These are phyloP conservation scores for Clonostachys byssicola DNA, from an alignment of 2,329 filamentous ascomycete genomes.

Conservation along the genomic window DNA sequence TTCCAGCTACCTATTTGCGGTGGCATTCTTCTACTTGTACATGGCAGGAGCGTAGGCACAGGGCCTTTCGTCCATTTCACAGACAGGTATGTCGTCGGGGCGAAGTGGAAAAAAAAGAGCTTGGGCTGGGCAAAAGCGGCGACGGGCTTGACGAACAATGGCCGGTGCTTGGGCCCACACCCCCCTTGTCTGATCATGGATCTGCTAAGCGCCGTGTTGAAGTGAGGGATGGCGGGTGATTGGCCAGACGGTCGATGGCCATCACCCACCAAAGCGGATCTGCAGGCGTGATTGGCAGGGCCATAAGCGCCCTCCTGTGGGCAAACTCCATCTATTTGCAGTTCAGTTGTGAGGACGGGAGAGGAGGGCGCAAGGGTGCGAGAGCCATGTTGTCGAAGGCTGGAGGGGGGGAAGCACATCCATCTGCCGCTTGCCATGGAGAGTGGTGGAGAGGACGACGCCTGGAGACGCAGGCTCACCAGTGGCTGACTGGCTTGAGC, in stretches of 20 bases:
- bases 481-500: background rate
- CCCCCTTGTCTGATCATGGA: too few relatives aligned
- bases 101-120: too few relatives aligned
- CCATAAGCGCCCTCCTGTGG: conserved; percentile 6
- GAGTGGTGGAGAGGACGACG: background rate
- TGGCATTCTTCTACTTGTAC: too few relatives aligned
- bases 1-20: too few relatives aligned
- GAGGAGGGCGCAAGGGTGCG: background rate
- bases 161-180: too few relatives aligned
- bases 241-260: conserved; percentile 15
- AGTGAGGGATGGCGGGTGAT: conserved; percentile 11
- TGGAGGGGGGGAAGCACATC: background rate
- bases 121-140: background rate
- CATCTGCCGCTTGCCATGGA: too few relatives aligned
- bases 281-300: conserved; percentile 22
- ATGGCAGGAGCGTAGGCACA: too few relatives aligned
- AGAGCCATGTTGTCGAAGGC: background rate
- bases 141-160: background rate
- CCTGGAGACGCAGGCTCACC: background rate
- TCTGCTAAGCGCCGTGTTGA: conserved; percentile 24
- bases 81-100: too few relatives aligned
- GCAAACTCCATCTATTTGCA: background rate
- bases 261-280: conserved; percentile 21
- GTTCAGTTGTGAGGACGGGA: background rate
- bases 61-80: too few relatives aligned